Conservation (phyloP, 805 yeast genomes). For the Pichia heedii region DNA sequence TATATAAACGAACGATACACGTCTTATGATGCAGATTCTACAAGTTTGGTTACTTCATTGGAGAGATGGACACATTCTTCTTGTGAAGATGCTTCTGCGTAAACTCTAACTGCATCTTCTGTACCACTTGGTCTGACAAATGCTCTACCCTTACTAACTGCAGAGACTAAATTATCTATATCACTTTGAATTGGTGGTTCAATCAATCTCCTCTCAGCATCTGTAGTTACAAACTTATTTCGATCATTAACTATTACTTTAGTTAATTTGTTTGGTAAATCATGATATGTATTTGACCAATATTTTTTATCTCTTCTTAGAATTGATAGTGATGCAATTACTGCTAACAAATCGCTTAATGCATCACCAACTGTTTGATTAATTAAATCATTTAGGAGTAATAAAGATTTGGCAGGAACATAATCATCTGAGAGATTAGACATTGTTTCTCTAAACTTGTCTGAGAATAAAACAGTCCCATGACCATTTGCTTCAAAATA, state of each 20-base stretch:
- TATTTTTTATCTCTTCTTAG: conserved; percentile 37
- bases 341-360: conserved; percentile 79
- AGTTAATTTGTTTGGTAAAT: conserved; percentile 76
- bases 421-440: conserved; percentile 32
- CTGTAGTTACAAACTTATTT: conserved; percentile 66
- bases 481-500: conserved; percentile 99
- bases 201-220: conserved; percentile 78
- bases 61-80: conserved; percentile 41
- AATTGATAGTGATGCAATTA: conserved; percentile 55
- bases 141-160: conserved; percentile 53
- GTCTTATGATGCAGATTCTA: background rate
- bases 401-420: conserved; percentile 44
- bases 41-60: conserved; percentile 22
- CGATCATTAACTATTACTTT: conserved; percentile 83
- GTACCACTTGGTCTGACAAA: conserved; percentile 98
- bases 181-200: conserved; percentile 64
- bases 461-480: conserved; percentile 84
- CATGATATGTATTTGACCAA: conserved; percentile 75
- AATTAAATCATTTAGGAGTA: conserved; percentile 58
- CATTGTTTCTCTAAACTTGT: conserved; percentile 37
- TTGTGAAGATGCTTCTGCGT: conserved; percentile 70
- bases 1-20: no score
- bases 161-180: conserved; percentile 57
- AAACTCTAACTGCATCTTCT: conserved; percentile 93
- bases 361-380: conserved; percentile 99